Conservation (phyloP, 371 early-diverging fungal species). For the Zopfochytrium polystomum region DNA sequence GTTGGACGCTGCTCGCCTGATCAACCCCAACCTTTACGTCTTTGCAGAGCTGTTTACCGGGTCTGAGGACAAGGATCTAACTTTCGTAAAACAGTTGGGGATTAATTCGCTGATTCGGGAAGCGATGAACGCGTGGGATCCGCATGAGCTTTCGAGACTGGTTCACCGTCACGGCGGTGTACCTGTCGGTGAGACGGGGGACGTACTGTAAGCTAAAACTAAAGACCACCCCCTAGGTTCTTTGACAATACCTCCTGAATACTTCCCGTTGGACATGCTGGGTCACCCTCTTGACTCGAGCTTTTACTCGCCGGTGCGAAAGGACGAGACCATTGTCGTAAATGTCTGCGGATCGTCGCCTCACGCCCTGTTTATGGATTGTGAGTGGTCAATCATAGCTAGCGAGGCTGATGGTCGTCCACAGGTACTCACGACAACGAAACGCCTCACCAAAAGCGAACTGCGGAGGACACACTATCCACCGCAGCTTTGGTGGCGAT, state of each 20-base stretch:
- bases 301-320: slow-evolving; percentile 29
- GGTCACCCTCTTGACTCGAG: slow-evolving; percentile 41
- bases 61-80: slow-evolving; percentile 82
- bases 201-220: background rate
- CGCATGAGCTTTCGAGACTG: slow-evolving; percentile 81
- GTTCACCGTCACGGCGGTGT: slow-evolving; percentile 87
- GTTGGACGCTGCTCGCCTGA: slow-evolving; percentile 79
- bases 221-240: slow-evolving; percentile 29
- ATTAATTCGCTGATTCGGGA: slow-evolving; percentile 95
- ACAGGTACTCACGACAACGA: slow-evolving; percentile 92
- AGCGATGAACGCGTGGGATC: slow-evolving; percentile 95
- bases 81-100: slow-evolving; percentile 87
- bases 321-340: slow-evolving; percentile 46
- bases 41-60: slow-evolving; percentile 97
- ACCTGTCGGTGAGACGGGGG: slow-evolving; percentile 51
- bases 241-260: slow-evolving; percentile 41
- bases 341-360: slow-evolving; percentile 62
- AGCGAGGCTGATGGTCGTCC: background rate
- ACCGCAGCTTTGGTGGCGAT: slow-evolving; percentile 90
- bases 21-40: slow-evolving; percentile 89
- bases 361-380: slow-evolving; percentile 95
- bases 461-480: slow-evolving; percentile 82
- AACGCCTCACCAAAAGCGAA: slow-evolving; percentile 86
- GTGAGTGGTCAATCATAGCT: slow-evolving; percentile 32
- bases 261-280: slow-evolving; percentile 49